phyloP scores from a whole-genome alignment of 2,329 filamentous ascomycete species.

The Podosphaera leucotricha region DNA sequence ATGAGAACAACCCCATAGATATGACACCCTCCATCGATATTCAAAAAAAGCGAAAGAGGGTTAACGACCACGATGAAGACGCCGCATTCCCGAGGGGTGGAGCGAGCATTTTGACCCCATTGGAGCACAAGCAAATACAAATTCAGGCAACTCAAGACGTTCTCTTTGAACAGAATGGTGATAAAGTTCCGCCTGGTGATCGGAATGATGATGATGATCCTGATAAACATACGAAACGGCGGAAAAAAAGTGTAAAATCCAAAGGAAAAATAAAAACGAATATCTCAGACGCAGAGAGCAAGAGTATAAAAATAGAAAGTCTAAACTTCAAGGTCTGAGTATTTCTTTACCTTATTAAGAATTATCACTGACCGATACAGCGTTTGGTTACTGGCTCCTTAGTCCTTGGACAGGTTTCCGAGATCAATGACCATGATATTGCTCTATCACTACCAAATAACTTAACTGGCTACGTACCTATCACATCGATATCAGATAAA shows the following conservation, averaged over 20 bases:
- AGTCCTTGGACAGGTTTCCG: constrained; percentile 64
- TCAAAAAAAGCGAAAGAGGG: constrained; percentile 16
- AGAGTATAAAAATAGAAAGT: constrained; percentile 52
- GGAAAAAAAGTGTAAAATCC: constrained; percentile 28
- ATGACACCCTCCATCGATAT: constrained; percentile 13
- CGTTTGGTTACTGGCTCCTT: constrained; percentile 66
- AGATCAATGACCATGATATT: constrained; percentile 59
- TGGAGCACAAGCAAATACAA: constrained; percentile 92
- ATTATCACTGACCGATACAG: constrained; percentile 22
- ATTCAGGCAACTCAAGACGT: constrained; percentile 84
- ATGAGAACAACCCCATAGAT: neutral
- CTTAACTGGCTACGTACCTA: constrained; percentile 65
- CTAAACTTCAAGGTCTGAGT: constrained; percentile 65
- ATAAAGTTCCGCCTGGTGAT: constrained; percentile 23
- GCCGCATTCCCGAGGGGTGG: constrained; percentile 81
- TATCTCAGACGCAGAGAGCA: constrained; percentile 23
- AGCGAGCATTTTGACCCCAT: constrained; percentile 66
- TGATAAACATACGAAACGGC: constrained; percentile 3
- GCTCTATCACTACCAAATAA: constrained; percentile 79
- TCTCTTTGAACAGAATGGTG: constrained; percentile 50
- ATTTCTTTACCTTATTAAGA: neutral
- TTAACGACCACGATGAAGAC: constrained; percentile 50
- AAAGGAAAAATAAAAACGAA: constrained; percentile 30
- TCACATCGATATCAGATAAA: constrained; percentile 72
- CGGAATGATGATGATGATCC: constrained; percentile 14